Evolutionary conservation across 2,329 filamentous ascomycete species (phyloP).

Genomic region (Huntiella bhutanensis): DNA sequence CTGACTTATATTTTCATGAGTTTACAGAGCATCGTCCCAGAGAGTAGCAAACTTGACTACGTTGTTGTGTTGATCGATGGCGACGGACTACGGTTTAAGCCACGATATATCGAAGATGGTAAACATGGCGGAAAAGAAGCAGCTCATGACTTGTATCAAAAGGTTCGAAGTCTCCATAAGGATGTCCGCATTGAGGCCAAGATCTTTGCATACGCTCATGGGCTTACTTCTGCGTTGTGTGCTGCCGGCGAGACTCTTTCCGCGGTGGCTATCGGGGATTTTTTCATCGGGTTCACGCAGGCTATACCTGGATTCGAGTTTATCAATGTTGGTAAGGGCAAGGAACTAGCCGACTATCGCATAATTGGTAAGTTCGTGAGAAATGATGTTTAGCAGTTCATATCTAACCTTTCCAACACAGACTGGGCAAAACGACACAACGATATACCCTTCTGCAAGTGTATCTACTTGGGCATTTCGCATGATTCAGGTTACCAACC

Average conservation of each 20-base stretch:
- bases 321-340: slow-evolving; percentile 40
- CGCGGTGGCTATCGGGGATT: slow-evolving; percentile 20
- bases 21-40: too few species aligned
- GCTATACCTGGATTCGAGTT: slow-evolving; percentile 42
- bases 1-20: too few species aligned
- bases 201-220: slow-evolving; percentile 34
- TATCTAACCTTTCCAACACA: slow-evolving; percentile 13
- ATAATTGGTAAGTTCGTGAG: not conserved
- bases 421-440: slow-evolving; percentile 38
- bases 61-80: slow-evolving; percentile 43
- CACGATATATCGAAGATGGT: slow-evolving; percentile 33
- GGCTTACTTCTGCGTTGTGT: slow-evolving; percentile 28
- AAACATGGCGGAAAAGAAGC: slow-evolving; percentile 35
- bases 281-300: slow-evolving; percentile 41
- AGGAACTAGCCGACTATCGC: slow-evolving; percentile 33
- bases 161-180: slow-evolving; percentile 26
- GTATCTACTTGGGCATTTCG: slow-evolving; percentile 41
- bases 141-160: slow-evolving; percentile 28
- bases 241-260: slow-evolving; percentile 22
- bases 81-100: slow-evolving; percentile 41
- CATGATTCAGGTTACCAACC: slow-evolving; percentile 42
- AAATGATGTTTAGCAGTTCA: too few species aligned
- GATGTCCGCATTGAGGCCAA: slow-evolving; percentile 36
- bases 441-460: slow-evolving; percentile 40
- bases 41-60: slow-evolving; percentile 20